phyloP scores from a whole-genome alignment of 345 rosid genomes.

The Boechera stricta region DNA sequence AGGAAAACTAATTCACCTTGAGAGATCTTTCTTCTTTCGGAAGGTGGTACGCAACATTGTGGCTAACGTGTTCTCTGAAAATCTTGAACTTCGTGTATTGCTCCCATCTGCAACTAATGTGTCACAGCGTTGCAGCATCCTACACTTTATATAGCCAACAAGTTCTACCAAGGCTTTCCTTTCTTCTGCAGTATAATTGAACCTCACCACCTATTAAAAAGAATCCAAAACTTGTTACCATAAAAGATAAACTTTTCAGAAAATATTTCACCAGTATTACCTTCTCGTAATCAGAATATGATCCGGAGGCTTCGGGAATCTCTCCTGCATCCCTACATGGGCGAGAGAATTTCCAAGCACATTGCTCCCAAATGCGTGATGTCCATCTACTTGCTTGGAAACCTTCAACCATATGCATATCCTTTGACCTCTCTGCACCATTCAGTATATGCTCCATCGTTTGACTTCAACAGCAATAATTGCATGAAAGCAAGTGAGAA shows the following conservation, averaged over 20 bases:
- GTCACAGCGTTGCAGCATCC: conserved; percentile 94
- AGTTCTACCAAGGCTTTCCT: conserved; percentile 93
- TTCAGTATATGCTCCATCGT: conserved; percentile 83
- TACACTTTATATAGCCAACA: conserved; percentile 88
- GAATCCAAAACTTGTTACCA: conserved; percentile 16
- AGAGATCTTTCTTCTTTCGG: conserved; percentile 93
- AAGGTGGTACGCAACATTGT: conserved; percentile 93
- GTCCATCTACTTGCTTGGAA: conserved; percentile 99
- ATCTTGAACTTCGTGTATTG: conserved; percentile 98
- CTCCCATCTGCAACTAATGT: conserved; percentile 98
- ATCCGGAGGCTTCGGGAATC: conserved; percentile 62
- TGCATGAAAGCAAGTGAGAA: conserved; percentile 48
- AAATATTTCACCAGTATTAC: conserved; percentile 42
- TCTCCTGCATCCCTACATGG: conserved; percentile 92
- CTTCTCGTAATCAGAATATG: conserved; percentile 94
- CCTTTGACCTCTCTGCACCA: conserved; percentile 98
- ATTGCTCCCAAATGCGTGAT: conserved; percentile 95
- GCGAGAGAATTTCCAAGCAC: conserved; percentile 99
- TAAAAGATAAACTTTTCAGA: conserved; percentile 7
- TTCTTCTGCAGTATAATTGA: conserved; percentile 88
- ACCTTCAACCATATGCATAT: conserved; percentile 94
- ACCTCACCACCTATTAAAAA: conserved; percentile 80
- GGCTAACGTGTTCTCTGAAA: conserved; percentile 92
- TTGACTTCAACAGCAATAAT: conserved; percentile 86
- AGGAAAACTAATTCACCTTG: conserved; percentile 56